Base-by-base conservation (phyloP, 179 eudicot genomes). In the Actinidia arguta region DNA sequence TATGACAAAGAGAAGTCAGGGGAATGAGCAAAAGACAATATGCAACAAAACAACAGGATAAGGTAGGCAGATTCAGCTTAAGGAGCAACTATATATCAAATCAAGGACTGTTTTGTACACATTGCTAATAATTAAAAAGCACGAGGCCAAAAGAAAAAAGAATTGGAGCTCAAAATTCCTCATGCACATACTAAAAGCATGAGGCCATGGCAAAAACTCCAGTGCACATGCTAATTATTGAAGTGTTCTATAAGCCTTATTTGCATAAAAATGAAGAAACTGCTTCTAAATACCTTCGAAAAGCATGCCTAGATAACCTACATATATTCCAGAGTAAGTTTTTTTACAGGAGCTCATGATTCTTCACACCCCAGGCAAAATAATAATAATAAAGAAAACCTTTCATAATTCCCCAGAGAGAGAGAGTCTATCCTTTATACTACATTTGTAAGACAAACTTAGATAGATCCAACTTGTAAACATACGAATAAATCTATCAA, bases 1-100 rank as follows among this genome's bases (percentile, higher is more conserved):
- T 56, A 8, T 44, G 66, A 50, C 31, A 80, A 8, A 22, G 73
- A 2, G 13, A 47, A 47, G 36, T 18, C n/a, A 36, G 79, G 20
- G 68, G 25, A 61, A 67, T 44, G 27, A 64, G 22, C 44, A 82
- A 20, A 44, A 47, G 44, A 39, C 10, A 13, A 5, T 27, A 42
- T 63, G n/a, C 36, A 6, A 83, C 44, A 48, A 51, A 81, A 56
- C 5, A 66, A 63, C 25, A 31, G 20, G 24, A 78, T 51, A 71
- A 61, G 48, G 52, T 22, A 72, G 76, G 55, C 82, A 79, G 25
- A 78, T 31, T 20, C n/a, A 74, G 61, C 59, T 27, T 31, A 36
- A 66, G 44, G 17, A 64, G 11, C 44, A 61, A 7, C 31, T 12
- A n/a, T 42, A 48, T 8, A 63, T 24, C 36, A 76, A 59, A 77